Percentiles rank a stretch among this genome's conserved stretches.
phyloP scores from a whole-genome alignment of 73 alveolate species.

The Effrenium voratum region DNA sequence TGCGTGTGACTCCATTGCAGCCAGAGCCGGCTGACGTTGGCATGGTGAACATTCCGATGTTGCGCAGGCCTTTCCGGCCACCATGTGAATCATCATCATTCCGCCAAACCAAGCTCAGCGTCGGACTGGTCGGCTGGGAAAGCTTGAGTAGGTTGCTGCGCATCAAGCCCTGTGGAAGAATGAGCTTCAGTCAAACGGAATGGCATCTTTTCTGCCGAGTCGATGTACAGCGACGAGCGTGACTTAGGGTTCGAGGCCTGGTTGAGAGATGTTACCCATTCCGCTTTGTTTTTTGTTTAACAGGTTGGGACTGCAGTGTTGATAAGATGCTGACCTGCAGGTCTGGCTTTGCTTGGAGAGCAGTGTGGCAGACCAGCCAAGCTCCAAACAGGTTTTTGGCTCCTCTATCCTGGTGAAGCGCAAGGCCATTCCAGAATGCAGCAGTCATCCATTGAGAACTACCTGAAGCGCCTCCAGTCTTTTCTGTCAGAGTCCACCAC shows the following conservation, averaged over 20 bases:
- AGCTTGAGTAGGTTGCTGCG: not conserved
- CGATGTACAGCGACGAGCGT: conserved; percentile 15
- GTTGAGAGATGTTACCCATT: too few relatives aligned
- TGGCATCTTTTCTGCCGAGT: not conserved
- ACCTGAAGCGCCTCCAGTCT: not conserved
- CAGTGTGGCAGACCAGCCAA: too few relatives aligned
- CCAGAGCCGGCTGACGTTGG: not conserved
- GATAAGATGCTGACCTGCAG: too few relatives aligned
- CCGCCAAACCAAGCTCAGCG: conserved; percentile 14
- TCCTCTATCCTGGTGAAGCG: conserved; percentile 5
- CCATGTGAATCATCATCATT: not conserved
- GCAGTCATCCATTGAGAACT: too few relatives aligned
- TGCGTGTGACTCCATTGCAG: too few relatives aligned
- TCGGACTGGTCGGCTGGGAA: not conserved
- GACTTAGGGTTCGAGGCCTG: not conserved
- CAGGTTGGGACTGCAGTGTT: too few relatives aligned
- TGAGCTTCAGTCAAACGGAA: not conserved
- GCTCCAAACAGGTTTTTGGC: not conserved
- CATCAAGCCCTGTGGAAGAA: conserved; percentile 1
- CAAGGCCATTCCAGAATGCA: conserved; percentile 24
- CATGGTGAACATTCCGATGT: conserved; percentile 2
- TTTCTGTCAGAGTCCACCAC: not conserved
- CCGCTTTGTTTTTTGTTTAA: too few relatives aligned
- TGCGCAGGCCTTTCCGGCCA: not conserved
- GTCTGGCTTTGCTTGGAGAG: too few relatives aligned